Percentiles rank a stretch among this genome's conserved stretches.
Evolutionary conservation across 2,329 filamentous ascomycete species (phyloP).

Genomic region (Colletotrichum orchidophilum): DNA sequence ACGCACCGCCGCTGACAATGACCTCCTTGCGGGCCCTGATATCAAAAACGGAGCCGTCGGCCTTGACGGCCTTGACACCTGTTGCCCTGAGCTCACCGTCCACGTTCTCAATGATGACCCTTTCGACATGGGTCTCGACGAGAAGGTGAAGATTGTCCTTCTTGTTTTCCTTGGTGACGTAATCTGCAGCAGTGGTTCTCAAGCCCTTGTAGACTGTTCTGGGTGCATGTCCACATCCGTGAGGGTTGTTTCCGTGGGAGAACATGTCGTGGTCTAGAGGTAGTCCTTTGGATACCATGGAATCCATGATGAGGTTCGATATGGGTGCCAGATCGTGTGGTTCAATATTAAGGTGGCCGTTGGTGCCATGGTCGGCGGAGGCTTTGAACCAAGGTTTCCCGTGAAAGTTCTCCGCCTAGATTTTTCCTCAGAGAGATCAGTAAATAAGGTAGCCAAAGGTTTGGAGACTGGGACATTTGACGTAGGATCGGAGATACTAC

Average conservation of each 20-base stretch:
- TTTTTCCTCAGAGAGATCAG: not conserved
- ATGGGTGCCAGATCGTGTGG: slow-evolving; percentile 69
- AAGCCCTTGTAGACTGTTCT: slow-evolving; percentile 62
- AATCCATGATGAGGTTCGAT: slow-evolving; percentile 62
- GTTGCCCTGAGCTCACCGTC: slow-evolving; percentile 52
- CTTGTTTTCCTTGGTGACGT: slow-evolving; percentile 50
- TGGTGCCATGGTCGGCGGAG: slow-evolving; percentile 57
- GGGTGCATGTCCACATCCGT: slow-evolving; percentile 65
- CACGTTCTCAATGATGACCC: slow-evolving; percentile 52
- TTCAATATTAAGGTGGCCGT: slow-evolving; percentile 63
- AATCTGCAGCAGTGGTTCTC: slow-evolving; percentile 64
- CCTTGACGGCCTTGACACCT: slow-evolving; percentile 51
- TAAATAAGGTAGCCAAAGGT: too few species aligned
- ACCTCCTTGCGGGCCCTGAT: slow-evolving; percentile 51
- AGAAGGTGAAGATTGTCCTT: slow-evolving; percentile 57
- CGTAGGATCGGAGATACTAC: too few species aligned
- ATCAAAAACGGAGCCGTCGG: slow-evolving; percentile 45
- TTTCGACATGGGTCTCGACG: slow-evolving; percentile 60
- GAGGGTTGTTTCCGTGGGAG: slow-evolving; percentile 56
- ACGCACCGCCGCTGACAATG: slow-evolving; percentile 57
- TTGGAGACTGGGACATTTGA: too few species aligned
- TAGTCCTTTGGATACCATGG: slow-evolving; percentile 63
- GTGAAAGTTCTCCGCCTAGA: slow-evolving; percentile 65
- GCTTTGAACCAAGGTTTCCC: slow-evolving; percentile 65
- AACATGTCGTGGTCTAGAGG: slow-evolving; percentile 69